Evolutionary conservation across 164 flowering plant genomes (phyloP).

Genomic region (Aristolochia contorta): DNA sequence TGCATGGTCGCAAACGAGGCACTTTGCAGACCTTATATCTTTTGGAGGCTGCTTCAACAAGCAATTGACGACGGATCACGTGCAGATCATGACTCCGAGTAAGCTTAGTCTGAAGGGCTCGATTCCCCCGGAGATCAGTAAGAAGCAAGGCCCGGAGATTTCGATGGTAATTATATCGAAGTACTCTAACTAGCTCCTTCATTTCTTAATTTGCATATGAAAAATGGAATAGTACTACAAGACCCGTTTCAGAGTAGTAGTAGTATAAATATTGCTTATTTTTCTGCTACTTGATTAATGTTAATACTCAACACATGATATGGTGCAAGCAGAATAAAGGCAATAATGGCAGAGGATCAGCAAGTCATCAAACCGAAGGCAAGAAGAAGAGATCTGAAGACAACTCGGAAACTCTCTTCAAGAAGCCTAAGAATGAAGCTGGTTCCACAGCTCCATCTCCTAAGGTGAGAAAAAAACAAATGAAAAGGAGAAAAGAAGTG

Average conservation of each 20-base stretch:
- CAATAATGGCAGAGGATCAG: slow-evolving; percentile 28
- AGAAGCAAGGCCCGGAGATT: slow-evolving; percentile 29
- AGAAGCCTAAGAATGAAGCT: slow-evolving; percentile 51
- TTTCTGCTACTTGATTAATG: neutral
- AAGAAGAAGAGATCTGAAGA: slow-evolving; percentile 54
- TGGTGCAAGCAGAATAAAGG: slow-evolving; percentile 21
- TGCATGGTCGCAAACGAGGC: slow-evolving; percentile 23
- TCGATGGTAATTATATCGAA: slow-evolving; percentile 29
- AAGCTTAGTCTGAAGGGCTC: slow-evolving; percentile 20
- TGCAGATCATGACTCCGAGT: slow-evolving; percentile 13
- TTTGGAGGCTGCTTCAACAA: slow-evolving; percentile 23
- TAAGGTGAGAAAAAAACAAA: slow-evolving; percentile 27
- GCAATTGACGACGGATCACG: slow-evolving; percentile 23
- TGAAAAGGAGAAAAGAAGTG: no score
- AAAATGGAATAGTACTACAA: no score
- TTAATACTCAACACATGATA: neutral
- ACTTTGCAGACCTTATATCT: slow-evolving; percentile 23
- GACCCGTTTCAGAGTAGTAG: neutral
- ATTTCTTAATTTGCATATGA: no score
- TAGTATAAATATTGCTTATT: no score
- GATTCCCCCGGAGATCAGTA: slow-evolving; percentile 21
- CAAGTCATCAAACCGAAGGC: slow-evolving; percentile 25
- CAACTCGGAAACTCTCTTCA: slow-evolving; percentile 21
- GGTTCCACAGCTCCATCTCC: slow-evolving; percentile 30
- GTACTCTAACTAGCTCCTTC: no score